Percentiles rank a stretch among this genome's conserved stretches.
Evolutionary conservation across 2,329 filamentous ascomycete genomes (phyloP).

Genomic region (Aureobasidium namibiae): DNA sequence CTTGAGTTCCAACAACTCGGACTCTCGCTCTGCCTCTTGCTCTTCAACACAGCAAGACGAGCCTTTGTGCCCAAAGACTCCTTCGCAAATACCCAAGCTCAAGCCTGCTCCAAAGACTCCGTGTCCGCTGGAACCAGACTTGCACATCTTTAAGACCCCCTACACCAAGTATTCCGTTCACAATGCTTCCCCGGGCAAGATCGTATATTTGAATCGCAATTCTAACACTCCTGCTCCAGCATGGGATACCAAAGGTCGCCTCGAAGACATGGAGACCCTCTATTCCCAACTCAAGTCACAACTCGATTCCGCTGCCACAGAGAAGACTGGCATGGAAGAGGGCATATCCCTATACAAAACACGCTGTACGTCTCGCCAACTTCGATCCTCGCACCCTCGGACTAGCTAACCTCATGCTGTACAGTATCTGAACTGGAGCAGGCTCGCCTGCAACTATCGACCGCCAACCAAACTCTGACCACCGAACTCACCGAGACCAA

Average conservation of each 20-base stretch:
- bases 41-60: slow-evolving; percentile 14
- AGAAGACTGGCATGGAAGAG: slow-evolving; percentile 64
- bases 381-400: background rate
- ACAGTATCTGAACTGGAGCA: slow-evolving; percentile 51
- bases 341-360: slow-evolving; percentile 65
- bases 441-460: slow-evolving; percentile 41
- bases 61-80: slow-evolving; percentile 14
- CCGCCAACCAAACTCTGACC: slow-evolving; percentile 49
- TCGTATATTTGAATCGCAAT: slow-evolving; percentile 52
- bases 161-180: slow-evolving; percentile 12
- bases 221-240: slow-evolving; percentile 63
- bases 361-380: slow-evolving; percentile 55
- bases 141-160: slow-evolving; percentile 12
- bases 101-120: slow-evolving; percentile 13
- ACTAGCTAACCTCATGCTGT: slow-evolving; percentile 4
- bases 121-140: background rate
- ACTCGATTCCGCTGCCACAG: slow-evolving; percentile 59
- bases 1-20: slow-evolving; percentile 13
- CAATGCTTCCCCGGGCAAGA: slow-evolving; percentile 23
- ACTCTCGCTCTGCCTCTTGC: background rate
- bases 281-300: slow-evolving; percentile 64
- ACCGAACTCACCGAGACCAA: slow-evolving; percentile 59
- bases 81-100: slow-evolving; percentile 18
- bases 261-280: slow-evolving; percentile 68
- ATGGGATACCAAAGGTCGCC: slow-evolving; percentile 70